A percentile compares a stretch with the other conserved stretches of the same genome.
Evolutionary conservation across 176 grass and related monocot genomes (phyloP).

Genomic region (Avena insularis): DNA sequence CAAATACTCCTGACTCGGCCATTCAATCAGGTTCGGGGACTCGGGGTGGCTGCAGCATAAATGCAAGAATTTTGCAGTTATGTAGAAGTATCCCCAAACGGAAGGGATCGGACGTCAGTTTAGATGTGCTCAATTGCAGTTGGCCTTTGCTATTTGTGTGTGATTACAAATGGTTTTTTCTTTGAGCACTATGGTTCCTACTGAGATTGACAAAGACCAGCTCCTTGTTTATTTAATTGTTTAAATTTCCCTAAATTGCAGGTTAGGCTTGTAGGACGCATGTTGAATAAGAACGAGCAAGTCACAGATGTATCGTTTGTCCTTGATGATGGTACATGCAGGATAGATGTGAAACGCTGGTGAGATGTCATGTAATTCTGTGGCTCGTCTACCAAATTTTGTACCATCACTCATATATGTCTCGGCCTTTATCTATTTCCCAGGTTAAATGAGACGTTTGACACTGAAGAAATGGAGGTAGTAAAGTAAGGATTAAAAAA

Average conservation of each 20-base stretch:
- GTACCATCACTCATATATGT: not conserved
- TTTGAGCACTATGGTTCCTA: constrained; percentile 19
- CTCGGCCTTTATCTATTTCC: constrained; percentile 13
- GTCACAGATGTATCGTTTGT: constrained; percentile 75
- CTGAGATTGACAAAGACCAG: not conserved
- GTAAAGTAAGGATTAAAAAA: constrained; percentile 52
- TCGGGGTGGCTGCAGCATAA: not conserved
- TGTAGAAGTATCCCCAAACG: not conserved
- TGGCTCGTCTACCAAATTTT: constrained; percentile 6
- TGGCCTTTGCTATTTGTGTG: not conserved
- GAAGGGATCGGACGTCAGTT: not conserved
- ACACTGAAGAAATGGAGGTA: constrained; percentile 67
- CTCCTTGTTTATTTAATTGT: constrained; percentile 17
- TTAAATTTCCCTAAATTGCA: constrained; percentile 47
- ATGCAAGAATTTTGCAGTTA: not conserved
- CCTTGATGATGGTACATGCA: constrained; percentile 90
- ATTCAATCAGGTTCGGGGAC: not conserved
- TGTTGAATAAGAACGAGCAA: constrained; percentile 69
- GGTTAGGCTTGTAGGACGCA: constrained; percentile 83
- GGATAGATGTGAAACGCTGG: constrained; percentile 80
- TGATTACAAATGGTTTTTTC: not conserved
- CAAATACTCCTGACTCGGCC: not conserved
- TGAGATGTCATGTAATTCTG: constrained; percentile 42
- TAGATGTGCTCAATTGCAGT: not conserved
- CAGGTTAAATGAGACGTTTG: constrained; percentile 72